Conservation (phyloP, 345 rosid species). For the Physaria fendleri region DNA sequence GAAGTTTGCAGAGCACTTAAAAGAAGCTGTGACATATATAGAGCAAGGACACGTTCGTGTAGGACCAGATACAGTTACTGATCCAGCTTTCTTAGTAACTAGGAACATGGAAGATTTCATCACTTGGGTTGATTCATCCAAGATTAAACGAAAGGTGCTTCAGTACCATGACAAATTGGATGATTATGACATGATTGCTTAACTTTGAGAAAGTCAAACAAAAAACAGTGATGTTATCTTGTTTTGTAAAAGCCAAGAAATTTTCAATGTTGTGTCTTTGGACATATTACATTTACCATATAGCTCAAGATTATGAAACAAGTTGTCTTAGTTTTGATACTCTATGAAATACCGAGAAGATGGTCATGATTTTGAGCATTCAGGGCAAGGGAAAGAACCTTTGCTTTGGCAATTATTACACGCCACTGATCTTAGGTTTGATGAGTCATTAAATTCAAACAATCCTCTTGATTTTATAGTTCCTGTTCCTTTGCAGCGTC, state of each 20-base stretch:
- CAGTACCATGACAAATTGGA: constrained; percentile 84
- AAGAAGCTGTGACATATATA: constrained; percentile 87
- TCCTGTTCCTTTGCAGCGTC: constrained; percentile 74
- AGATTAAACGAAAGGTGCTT: constrained; percentile 79
- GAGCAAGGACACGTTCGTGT: constrained; percentile 93
- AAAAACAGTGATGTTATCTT: background rate
- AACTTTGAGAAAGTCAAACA: background rate
- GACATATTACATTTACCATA: constrained; percentile 1
- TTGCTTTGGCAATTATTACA: constrained; percentile 60
- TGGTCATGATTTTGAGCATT: constrained; percentile 47
- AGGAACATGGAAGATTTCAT: constrained; percentile 90
- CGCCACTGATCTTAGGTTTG: constrained; percentile 21
- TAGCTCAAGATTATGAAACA: constrained; percentile 4
- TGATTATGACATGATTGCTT: constrained; percentile 75
- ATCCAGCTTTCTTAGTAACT: constrained; percentile 85
- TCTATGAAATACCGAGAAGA: background rate
- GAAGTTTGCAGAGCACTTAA: constrained; percentile 81
- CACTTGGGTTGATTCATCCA: constrained; percentile 94
- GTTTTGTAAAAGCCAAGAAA: no score
- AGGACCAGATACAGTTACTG: constrained; percentile 83
- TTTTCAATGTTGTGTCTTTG: no score
- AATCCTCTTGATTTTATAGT: constrained; percentile 45
- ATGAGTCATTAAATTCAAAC: constrained; percentile 37
- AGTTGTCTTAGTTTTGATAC: background rate
- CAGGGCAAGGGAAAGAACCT: constrained; percentile 71